Base-by-base conservation (phyloP, 2,329 filamentous ascomycete species). In the Colletotrichum paranaense region DNA sequence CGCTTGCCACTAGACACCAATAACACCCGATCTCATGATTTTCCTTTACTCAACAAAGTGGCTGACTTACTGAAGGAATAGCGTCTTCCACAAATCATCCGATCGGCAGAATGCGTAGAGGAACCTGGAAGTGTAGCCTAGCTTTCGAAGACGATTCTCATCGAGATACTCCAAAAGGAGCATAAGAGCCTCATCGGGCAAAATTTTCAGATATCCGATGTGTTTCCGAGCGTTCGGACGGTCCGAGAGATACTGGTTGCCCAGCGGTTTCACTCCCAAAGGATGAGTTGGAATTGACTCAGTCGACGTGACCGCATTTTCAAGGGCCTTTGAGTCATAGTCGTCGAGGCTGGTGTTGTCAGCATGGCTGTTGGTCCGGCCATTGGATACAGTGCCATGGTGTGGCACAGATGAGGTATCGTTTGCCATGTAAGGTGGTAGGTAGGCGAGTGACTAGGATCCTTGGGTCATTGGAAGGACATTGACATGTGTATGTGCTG, bases 31-130 rank as follows among this genome's bases (percentile, higher is more conserved):
- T 3, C 32, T 30, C 32, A 46, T 16, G 46, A 16, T 46, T 28
- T 11, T 9, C 49, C 8, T 30, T 9, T 30, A 53, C 35, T 12
- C 32, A 38, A 11, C 16, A 35, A 32, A 22, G 6, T 38, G 28
- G n/a, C 16, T 70, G 72, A 91, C 94, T 90, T 91, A 98, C 95
- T 91, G 89, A 75, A 97, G 88, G 78, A 96, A 97, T 24, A 98
- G 82, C 22, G 91, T 83, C 82, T 97, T 95, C 96, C 96, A 98
- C 46, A 98, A 82, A 78, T 98, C 96, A 76, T 98, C 96, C 60
- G 91, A 91, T 62, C 92, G 88, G 67, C 92, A 93, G 80, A 96
- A 97, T 1, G 95, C 95, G 86, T 95, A 96, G 19, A 98, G 84
- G 66, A 94, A 95, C 81, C 92, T 94, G 86, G 95, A 98, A 6